These are phyloP conservation scores for Lithospermum erythrorhizon DNA, from an alignment of 257 asterid species.

Conservation along the genomic window DNA sequence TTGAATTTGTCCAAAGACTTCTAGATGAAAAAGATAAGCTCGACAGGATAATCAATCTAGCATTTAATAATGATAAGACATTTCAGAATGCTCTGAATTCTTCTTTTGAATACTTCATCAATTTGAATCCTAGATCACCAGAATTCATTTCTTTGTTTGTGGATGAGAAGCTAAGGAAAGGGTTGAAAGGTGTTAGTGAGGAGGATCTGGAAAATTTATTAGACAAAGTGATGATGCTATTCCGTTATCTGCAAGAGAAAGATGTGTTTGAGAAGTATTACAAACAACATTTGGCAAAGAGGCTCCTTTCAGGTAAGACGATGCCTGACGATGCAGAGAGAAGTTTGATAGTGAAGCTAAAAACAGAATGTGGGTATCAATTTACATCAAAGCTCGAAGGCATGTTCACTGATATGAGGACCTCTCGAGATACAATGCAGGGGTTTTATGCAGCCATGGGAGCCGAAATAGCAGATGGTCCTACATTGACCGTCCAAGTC, in stretches of 20 bases:
- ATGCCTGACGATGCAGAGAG: conserved; percentile 25
- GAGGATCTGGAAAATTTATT: conserved; percentile 22
- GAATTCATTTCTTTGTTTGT: conserved; percentile 27
- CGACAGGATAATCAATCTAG: conserved; percentile 32
- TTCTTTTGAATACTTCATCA: conserved; percentile 24
- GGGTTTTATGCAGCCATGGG: conserved; percentile 22
- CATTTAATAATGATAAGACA: conserved; percentile 23
- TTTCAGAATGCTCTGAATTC: conserved; percentile 27
- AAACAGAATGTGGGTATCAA: conserved; percentile 31
- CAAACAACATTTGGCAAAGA: conserved; percentile 27
- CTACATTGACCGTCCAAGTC: conserved; percentile 22
- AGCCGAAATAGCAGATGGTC: conserved; percentile 19
- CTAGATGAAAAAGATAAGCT: conserved; percentile 69
- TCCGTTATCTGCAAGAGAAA: conserved; percentile 29
- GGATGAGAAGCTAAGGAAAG: conserved; percentile 26
- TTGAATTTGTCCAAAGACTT: conserved; percentile 68
- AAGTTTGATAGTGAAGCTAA: conserved; percentile 24
- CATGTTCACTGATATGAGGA: conserved; percentile 28
- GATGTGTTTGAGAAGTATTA: conserved; percentile 30
- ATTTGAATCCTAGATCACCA: conserved; percentile 26
- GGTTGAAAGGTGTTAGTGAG: conserved; percentile 25
- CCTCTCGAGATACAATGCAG: conserved; percentile 28
- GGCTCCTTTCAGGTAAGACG: conserved; percentile 27
- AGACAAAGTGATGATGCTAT: conserved; percentile 30
- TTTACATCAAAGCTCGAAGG: conserved; percentile 28